Percentiles rank a stretch among this genome's conserved stretches.
These are phyloP conservation scores for Ceraceosorus guamensis DNA, from an alignment of 1,284 basidiomycete genomes.

Conservation along the genomic window DNA sequence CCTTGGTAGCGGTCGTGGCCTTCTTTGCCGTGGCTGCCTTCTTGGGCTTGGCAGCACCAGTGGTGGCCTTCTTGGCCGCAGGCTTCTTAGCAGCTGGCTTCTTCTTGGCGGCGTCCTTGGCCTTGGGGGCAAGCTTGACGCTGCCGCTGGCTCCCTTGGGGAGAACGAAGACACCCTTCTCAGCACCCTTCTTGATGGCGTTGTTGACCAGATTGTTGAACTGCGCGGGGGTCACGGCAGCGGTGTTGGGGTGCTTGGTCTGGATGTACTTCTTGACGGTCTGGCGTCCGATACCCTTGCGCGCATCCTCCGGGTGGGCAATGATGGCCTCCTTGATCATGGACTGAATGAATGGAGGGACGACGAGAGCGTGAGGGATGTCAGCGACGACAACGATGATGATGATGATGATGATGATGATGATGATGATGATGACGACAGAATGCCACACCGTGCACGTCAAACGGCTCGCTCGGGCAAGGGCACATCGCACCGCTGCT, in stretches of 20 bases:
- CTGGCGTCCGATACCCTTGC: slow-evolving; percentile 76
- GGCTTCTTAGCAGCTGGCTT: slow-evolving; percentile 27
- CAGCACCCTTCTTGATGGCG: slow-evolving; percentile 70
- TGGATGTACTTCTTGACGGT: slow-evolving; percentile 77
- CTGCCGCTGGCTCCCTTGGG: slow-evolving; percentile 75
- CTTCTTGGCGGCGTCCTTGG: slow-evolving; percentile 54
- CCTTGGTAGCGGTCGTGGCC: slow-evolving; percentile 32
- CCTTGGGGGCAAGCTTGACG: slow-evolving; percentile 66
- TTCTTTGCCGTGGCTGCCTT: slow-evolving; percentile 25
- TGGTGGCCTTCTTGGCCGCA: slow-evolving; percentile 35
- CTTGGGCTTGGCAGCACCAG: slow-evolving; percentile 31
- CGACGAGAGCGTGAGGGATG: background rate
- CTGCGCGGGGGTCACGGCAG: slow-evolving; percentile 52
- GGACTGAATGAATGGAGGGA: slow-evolving; percentile 15
- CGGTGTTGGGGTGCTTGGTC: slow-evolving; percentile 28
- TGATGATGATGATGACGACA: background rate
- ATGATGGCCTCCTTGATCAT: slow-evolving; percentile 65
- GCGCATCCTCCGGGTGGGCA: slow-evolving; percentile 67
- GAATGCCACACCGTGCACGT: background rate
- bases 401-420: slow-evolving; percentile 4
- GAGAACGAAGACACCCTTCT: slow-evolving; percentile 70
- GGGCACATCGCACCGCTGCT: background rate
- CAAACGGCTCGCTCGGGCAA: background rate
- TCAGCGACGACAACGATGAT: background rate
- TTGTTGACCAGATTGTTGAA: slow-evolving; percentile 72